Base-by-base conservation (phyloP, 2,329 filamentous ascomycete species). In the Monilinia vaccinii-corymbosi region DNA sequence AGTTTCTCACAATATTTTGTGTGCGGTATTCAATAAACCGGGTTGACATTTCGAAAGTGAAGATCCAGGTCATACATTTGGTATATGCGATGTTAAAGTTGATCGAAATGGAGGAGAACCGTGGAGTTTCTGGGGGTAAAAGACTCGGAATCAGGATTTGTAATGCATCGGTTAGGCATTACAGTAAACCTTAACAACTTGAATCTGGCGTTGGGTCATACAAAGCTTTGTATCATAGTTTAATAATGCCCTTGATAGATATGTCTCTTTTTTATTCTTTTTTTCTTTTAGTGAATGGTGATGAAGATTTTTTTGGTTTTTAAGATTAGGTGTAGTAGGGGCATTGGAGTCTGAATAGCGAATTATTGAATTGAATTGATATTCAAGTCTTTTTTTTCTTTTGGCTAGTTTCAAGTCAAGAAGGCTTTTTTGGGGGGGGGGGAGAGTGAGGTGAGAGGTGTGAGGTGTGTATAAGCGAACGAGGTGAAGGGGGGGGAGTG, bases 51-150 rank as follows among this genome's bases (percentile, higher is more conserved):
- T 61, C 49, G 40, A 56, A 46, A 60, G 63, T 69, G 69, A 68
- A 67, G 63, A 66, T 68, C 62, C 60, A 64, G 61, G 60, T 61
- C 61, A 64, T 69, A 53, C 62, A 58, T 59, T 59, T 59, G 38
- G 36, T 59, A 59, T 52, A 59, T 44, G 56, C 31, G 59, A 64
- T 66, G 52, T 61, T 31, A 31, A 51, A 51, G 56, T 42, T 51
- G 55, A 62, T 65, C 36, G 21, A 14, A 23, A 52, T 52, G 49
- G 36, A 40, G 23, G 62, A 60, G 57, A 56, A 40, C 18, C 6
- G 58, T 44, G 57, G 58, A 63, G 51, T 46, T 60, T 55, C 34
- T 38, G 51, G 31, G 38, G 38, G 47, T 28, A 21, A 59, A 44
- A n/a, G 56, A 59, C 56, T 59, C 47, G 52, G 45, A 34, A 53